phyloP scores from a whole-genome alignment of 1,139 yeast species.

The Scheffersomyces lignicola region DNA sequence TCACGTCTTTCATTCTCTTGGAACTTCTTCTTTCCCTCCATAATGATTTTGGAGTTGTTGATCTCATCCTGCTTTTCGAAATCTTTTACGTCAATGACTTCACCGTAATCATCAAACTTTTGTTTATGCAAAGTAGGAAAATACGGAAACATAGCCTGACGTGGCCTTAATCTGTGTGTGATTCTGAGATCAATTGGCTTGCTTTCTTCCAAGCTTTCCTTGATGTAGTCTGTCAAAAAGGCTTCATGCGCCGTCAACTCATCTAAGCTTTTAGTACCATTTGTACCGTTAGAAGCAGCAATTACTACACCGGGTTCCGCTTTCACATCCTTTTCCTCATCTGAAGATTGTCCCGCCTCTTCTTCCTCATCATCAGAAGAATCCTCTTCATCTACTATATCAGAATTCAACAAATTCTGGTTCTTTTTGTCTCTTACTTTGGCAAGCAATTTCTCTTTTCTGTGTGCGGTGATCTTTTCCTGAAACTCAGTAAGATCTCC shows the following conservation, averaged over 20 bases:
- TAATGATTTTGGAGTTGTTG: constrained; percentile 35
- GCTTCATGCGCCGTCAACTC: constrained; percentile 45
- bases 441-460: constrained; percentile 49
- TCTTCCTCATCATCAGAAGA: constrained; percentile 41
- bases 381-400: constrained; percentile 35
- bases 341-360: constrained; percentile 21
- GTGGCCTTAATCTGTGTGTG: constrained; percentile 53
- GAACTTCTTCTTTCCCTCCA: constrained; percentile 33
- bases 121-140: constrained; percentile 49
- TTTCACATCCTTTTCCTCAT: constrained; percentile 11
- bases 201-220: constrained; percentile 38
- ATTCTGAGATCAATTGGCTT: constrained; percentile 62
- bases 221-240: constrained; percentile 40
- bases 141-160: constrained; percentile 78
- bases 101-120: constrained; percentile 85
- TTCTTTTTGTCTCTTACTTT: constrained; percentile 59
- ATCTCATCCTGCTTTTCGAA: constrained; percentile 61
- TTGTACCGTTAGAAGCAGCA: constrained; percentile 9
- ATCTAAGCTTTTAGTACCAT: constrained; percentile 17
- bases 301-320: constrained; percentile 10
- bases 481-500: constrained; percentile 51
- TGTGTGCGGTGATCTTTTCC: constrained; percentile 39
- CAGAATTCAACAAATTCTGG: constrained; percentile 51
- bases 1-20: constrained; percentile 31
- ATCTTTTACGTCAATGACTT: constrained; percentile 61